Base-by-base conservation (phyloP, 768 basidiomycete species). In the Arthromyces matolae region DNA sequence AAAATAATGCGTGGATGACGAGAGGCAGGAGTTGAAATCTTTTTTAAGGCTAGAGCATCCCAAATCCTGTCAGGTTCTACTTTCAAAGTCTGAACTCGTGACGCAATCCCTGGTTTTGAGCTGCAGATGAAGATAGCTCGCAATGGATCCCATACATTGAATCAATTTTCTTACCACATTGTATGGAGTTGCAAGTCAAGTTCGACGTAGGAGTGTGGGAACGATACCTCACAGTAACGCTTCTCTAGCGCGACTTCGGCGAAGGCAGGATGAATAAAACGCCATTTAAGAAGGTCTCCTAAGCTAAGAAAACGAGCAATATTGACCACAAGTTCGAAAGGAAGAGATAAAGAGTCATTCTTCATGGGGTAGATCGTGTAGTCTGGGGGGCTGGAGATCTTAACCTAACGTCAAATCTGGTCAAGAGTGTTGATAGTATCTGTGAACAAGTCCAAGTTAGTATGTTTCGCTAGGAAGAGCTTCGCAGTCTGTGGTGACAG, bases 41-140 rank as follows among this genome's bases (percentile, higher is more conserved):
- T 14, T 8, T 45, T 24, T 8, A 35, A 23, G 10, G 8, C 18
- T 3, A 42, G 16, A 9, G 42, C 8, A 24, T 27, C 23, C 33
- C 23, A 35, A 8, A 45, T 45, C 14, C 36, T 45, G 32, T 45
- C 43, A 16, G 43, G 33, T 20, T 45, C 33, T 18, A 35, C 31
- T 20, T 36, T 45, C 19, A 45, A 27, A n/a, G 34, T 16, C 22
- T 24, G 32, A 19, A 45, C 33, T n/a, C 32, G 34, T 25, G 14
- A 33, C 13, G 19, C 5, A 8, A 25, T 10, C n/a, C 14, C 16
- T 3, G 43, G 32, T 22, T 35, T 35, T 9, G 22, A 25, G 12
- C 43, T 45, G 16, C 12, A 8, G 18, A 29, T 18, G 4, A 24
- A 20, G 29, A 31, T 3, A 31, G 28, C 4, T 31, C 18, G 9